phyloP scores from a whole-genome alignment of 352 stramenopile species.

The Pythium volutum region DNA sequence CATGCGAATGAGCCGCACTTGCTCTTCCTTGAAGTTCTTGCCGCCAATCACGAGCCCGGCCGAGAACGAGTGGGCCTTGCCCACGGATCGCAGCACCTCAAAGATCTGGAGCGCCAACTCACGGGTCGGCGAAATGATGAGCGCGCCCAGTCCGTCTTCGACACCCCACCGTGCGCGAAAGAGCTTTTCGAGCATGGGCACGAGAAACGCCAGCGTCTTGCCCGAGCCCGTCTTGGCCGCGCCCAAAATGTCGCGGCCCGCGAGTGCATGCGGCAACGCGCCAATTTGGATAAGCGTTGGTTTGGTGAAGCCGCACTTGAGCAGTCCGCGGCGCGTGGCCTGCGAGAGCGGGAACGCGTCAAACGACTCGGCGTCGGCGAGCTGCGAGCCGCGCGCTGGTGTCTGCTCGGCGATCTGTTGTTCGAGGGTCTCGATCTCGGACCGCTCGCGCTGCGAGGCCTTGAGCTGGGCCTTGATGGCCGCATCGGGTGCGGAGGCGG shows the following conservation, averaged over 20 bases:
- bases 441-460: constrained; percentile 66
- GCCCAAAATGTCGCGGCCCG: constrained; percentile 89
- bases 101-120: constrained; percentile 99
- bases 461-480: constrained; percentile 47
- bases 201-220: constrained; percentile 93
- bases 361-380: constrained; percentile 73
- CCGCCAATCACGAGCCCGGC: constrained; percentile 96
- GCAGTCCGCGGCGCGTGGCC: constrained; percentile 63
- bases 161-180: constrained; percentile 84
- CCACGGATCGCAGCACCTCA: constrained; percentile 95
- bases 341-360: constrained; percentile 84
- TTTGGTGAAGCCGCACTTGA: constrained; percentile 77
- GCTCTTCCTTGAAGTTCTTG: constrained; percentile 94
- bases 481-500: constrained; percentile 6
- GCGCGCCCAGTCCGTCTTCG: constrained; percentile 93
- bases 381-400: constrained; percentile 74
- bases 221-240: constrained; percentile 92
- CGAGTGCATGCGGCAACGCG: constrained; percentile 83
- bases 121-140: constrained; percentile 97
- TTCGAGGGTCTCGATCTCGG: constrained; percentile 68
- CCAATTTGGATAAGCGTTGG: constrained; percentile 90
- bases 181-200: constrained; percentile 89
- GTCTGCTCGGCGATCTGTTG: constrained; percentile 64
- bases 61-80: constrained; percentile 95
- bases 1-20: constrained; percentile 92